Percentiles rank a stretch among this genome's conserved stretches.
Evolutionary conservation across 1,284 basidiomycete species (phyloP).

Genomic region (Leccinum huronense): DNA sequence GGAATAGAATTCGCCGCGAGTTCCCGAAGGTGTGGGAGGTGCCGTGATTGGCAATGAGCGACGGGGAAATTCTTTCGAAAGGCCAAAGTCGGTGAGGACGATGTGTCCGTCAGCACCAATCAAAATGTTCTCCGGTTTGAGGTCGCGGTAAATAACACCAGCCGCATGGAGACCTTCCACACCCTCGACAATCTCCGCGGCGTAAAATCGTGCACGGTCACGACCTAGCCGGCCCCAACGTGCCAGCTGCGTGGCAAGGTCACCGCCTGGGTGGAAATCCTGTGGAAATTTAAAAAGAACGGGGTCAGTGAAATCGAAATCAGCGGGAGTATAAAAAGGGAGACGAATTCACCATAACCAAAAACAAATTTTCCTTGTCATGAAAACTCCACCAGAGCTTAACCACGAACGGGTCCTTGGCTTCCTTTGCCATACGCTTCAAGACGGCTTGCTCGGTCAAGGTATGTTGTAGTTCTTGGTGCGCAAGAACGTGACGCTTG

Average conservation of each 20-base stretch:
- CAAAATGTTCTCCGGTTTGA: conserved; percentile 94
- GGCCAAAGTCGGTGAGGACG: conserved; percentile 93
- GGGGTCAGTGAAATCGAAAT: conserved; percentile 12
- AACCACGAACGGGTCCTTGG: conserved; percentile 88
- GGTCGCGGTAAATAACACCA: conserved; percentile 86
- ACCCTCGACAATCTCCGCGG: conserved; percentile 93
- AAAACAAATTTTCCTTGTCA: conserved; percentile 91
- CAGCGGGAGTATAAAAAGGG: conserved; percentile 23
- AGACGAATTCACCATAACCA: conserved; percentile 67
- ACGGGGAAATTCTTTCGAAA: conserved; percentile 83
- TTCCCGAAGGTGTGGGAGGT: conserved; percentile 56
- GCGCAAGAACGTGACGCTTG: conserved; percentile 92
- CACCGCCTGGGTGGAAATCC: conserved; percentile 96
- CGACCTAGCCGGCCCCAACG: conserved; percentile 90
- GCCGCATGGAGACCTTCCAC: conserved; percentile 87
- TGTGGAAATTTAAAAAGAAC: conserved; percentile 35
- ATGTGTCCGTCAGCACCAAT: conserved; percentile 93
- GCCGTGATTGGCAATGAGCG: conserved; percentile 45
- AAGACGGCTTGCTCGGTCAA: conserved; percentile 93
- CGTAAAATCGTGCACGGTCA: conserved; percentile 93
- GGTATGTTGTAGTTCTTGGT: conserved; percentile 94
- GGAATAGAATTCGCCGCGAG: conserved; percentile 49
- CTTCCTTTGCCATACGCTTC: conserved; percentile 81
- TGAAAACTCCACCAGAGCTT: conserved; percentile 96
- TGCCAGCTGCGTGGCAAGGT: conserved; percentile 94